Percentiles rank a stretch among this genome's conserved stretches.
These are phyloP conservation scores for Penicillium verhagenii DNA, from an alignment of 495 filamentous ascomycete genomes.

Conservation along the genomic window DNA sequence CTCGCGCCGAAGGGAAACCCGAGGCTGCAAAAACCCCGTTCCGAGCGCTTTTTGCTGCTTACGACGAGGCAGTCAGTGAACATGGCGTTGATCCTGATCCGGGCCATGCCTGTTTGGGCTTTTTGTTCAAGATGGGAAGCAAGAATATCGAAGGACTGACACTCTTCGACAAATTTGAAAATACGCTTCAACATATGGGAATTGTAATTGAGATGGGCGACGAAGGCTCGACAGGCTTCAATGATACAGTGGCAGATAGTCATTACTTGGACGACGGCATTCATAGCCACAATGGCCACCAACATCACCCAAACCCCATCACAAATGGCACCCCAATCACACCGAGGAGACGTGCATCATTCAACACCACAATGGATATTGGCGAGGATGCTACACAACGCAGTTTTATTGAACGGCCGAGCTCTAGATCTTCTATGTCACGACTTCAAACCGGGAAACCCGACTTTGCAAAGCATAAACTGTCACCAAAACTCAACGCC, in stretches of 20 bases:
- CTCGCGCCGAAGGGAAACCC: constrained; percentile 63
- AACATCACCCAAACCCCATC: constrained; percentile 15
- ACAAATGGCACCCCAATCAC: constrained; percentile 27
- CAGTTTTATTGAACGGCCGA: constrained; percentile 38
- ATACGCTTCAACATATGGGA: constrained; percentile 59
- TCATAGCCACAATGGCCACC: constrained; percentile 18
- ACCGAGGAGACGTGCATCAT: constrained; percentile 53
- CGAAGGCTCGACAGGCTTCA: constrained; percentile 21
- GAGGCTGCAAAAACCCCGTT: constrained; percentile 66
- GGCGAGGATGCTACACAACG: constrained; percentile 47
- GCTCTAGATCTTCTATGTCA: constrained; percentile 50
- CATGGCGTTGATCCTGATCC: constrained; percentile 68
- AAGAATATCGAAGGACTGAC: constrained; percentile 43
- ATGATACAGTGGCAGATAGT: constrained; percentile 27
- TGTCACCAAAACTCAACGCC: constrained; percentile 28
- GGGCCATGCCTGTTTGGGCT: constrained; percentile 70
- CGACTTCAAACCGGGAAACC: constrained; percentile 41
- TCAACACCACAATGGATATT: constrained; percentile 56
- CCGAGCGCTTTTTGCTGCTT: constrained; percentile 76
- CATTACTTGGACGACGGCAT: constrained; percentile 22
- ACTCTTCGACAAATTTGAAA: constrained; percentile 66
- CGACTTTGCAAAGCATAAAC: constrained; percentile 28
- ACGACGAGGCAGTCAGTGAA: constrained; percentile 67
- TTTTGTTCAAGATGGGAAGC: constrained; percentile 78
- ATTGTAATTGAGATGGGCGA: constrained; percentile 64